Base-by-base conservation (phyloP, 2,329 filamentous ascomycete species). In the Trichoderma lentiforme region DNA sequence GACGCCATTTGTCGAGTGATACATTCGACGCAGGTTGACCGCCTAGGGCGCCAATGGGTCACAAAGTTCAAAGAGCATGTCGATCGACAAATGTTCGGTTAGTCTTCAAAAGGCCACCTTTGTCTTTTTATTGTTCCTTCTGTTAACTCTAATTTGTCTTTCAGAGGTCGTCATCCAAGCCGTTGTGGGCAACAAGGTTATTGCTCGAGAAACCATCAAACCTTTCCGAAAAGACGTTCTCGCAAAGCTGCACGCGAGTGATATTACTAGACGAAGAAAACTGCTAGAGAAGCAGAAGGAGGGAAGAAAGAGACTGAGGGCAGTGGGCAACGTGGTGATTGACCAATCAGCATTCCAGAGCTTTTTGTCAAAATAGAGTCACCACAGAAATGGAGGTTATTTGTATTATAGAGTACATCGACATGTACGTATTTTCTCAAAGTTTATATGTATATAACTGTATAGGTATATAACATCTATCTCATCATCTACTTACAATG, bases 21-120 rank as follows among this genome's bases (percentile, higher is more conserved):
- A 51, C 96, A 99, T 77, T 83, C 86, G 47, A 94, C 91, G 14
- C 94, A 98, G 81, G 90, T 91, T 0, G 92, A 95, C 34, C 87
- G 93, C 21, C 85, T 98, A 6, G 96, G 94, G 5, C 88, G 93
- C 62, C 86, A 90, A 71, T 99, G 96, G 96, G 95, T 98, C 6
- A 90, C 89, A 53, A 97, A 97, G 81, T 98, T 99, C 86, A 98
- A 97, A 79, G 91, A 98, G 81, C 95, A 98, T 77, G 95, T 99
- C 24, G 93, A 97, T 78, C 87, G 96, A 21, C 96, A 99, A 81
- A 96, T 98, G 91, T 99, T 97, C 79, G 85, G 84, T 86, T 75
- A 15, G 51, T 69, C 24, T 12, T 12, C 1, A 3, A 6, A 21
- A 24, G n/a, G 4, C n/a, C 4, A 9, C n/a, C 5, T 14, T 70